Percentiles rank a stretch among this genome's conserved stretches.
These are phyloP conservation scores for Penicillium hordei DNA, from an alignment of 2,329 filamentous ascomycete species.

Conservation along the genomic window DNA sequence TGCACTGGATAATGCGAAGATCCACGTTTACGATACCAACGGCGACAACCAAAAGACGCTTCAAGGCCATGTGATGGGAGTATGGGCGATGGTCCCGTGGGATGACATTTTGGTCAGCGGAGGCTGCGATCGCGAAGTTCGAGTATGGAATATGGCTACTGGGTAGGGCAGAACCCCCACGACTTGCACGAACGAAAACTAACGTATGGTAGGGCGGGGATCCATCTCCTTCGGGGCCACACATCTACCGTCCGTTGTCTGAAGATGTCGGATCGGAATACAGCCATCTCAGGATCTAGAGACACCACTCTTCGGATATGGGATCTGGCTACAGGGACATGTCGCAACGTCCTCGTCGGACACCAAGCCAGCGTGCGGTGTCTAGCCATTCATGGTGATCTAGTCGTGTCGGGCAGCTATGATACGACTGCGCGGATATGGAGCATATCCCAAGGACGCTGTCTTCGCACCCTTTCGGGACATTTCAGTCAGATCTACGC, in stretches of 20 bases:
- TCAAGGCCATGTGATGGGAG: slow-evolving; percentile 96
- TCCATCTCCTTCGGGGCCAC: slow-evolving; percentile 86
- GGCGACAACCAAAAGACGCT: slow-evolving; percentile 85
- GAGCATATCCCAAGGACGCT: slow-evolving; percentile 95
- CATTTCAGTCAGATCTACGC: slow-evolving; percentile 99
- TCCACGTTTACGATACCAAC: slow-evolving; percentile 93
- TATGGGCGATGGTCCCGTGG: slow-evolving; percentile 99
- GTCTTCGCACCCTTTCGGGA: slow-evolving; percentile 82
- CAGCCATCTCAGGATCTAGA: slow-evolving; percentile 92
- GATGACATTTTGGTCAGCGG: slow-evolving; percentile 92
- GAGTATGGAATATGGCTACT: slow-evolving; percentile 93
- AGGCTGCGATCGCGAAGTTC: slow-evolving; percentile 92
- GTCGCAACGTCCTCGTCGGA: slow-evolving; percentile 86
- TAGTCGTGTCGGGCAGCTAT: slow-evolving; percentile 97
- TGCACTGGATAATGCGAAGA: slow-evolving; percentile 95
- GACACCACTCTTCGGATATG: slow-evolving; percentile 94
- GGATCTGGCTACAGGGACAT: slow-evolving; percentile 86
- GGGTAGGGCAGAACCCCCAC: slow-evolving; percentile 59
- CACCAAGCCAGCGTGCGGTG: slow-evolving; percentile 95
- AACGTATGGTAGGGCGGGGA: slow-evolving; percentile 57
- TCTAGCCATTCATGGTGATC: slow-evolving; percentile 91
- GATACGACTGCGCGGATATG: slow-evolving; percentile 96
- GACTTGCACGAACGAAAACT: not conserved
- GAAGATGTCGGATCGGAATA: slow-evolving; percentile 94
- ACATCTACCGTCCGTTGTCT: slow-evolving; percentile 95